phyloP scores from a whole-genome alignment of 2,329 filamentous ascomycete species.

The Coleophoma cylindrospora region DNA sequence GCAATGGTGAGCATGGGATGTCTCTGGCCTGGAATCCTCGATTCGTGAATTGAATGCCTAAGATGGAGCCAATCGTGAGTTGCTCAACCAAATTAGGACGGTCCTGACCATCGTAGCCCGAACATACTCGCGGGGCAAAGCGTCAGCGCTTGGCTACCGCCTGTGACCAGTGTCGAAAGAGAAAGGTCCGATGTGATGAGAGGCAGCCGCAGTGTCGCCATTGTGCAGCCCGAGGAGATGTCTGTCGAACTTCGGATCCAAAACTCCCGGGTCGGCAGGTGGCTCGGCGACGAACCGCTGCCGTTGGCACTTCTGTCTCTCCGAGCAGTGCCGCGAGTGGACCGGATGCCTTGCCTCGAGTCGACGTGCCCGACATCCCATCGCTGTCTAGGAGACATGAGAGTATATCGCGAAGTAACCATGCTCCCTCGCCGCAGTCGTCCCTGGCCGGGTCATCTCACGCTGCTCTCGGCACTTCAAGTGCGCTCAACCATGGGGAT shows the following conservation, averaged over 20 bases:
- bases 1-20: too few species aligned
- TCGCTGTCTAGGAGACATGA: neutral
- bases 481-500: neutral
- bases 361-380: neutral
- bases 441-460: neutral
- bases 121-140: neutral
- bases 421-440: neutral
- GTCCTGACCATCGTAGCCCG: too few species aligned
- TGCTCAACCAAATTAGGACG: too few species aligned
- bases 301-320: neutral
- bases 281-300: neutral
- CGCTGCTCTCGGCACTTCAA: neutral
- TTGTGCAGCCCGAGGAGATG: neutral
- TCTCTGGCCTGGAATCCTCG: too few species aligned
- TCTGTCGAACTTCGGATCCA: neutral
- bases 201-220: neutral
- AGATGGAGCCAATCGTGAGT: too few species aligned
- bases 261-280: neutral
- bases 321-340: neutral
- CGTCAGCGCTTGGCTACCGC: neutral
- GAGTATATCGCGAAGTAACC: neutral
- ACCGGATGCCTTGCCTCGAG: neutral
- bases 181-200: neutral
- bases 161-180: neutral
- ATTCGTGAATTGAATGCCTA: too few species aligned